These are phyloP conservation scores for Xanthoconium separans DNA, from an alignment of 1,284 basidiomycete genomes.

Conservation along the genomic window DNA sequence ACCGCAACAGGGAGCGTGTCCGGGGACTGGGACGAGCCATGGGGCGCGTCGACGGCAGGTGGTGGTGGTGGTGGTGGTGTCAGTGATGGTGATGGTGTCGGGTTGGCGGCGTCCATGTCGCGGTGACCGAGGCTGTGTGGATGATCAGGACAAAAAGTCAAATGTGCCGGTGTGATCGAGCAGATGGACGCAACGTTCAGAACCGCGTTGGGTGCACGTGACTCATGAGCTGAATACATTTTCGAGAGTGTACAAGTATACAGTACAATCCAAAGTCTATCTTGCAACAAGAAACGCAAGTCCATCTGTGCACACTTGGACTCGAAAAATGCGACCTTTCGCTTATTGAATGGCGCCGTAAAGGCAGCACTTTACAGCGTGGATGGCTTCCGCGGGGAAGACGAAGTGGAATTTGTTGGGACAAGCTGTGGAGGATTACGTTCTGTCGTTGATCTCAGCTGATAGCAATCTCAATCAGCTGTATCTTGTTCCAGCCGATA, in stretches of 20 bases:
- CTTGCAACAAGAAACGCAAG: constrained; percentile 3
- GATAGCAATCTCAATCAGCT: constrained; percentile 9
- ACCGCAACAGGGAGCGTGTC: constrained; percentile 46
- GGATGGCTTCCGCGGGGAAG: constrained; percentile 21
- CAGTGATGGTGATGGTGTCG: constrained; percentile 8
- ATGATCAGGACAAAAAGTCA: not conserved
- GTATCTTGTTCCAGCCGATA: not conserved
- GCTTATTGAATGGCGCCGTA: not conserved
- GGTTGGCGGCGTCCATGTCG: constrained; percentile 20
- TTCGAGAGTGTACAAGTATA: not conserved
- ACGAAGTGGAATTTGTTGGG: constrained; percentile 11
- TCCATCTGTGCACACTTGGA: not conserved
- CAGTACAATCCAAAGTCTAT: constrained; percentile 12
- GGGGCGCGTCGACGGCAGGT: constrained; percentile 35
- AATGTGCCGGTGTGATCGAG: constrained; percentile 15
- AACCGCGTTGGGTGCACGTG: constrained; percentile 34
- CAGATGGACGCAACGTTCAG: constrained; percentile 14
- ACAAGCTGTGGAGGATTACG: constrained; percentile 11
- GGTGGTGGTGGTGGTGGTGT: constrained; percentile 16
- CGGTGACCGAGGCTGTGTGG: not conserved
- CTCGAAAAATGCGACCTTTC: constrained; percentile 2
- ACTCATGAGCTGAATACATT: constrained; percentile 9
- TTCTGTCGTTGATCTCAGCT: constrained; percentile 25
- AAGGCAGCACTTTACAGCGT: constrained; percentile 3
- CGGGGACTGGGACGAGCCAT: constrained; percentile 53